Base-by-base conservation (phyloP, 169 alveolate genomes). In the Plasmodium relictum region DNA sequence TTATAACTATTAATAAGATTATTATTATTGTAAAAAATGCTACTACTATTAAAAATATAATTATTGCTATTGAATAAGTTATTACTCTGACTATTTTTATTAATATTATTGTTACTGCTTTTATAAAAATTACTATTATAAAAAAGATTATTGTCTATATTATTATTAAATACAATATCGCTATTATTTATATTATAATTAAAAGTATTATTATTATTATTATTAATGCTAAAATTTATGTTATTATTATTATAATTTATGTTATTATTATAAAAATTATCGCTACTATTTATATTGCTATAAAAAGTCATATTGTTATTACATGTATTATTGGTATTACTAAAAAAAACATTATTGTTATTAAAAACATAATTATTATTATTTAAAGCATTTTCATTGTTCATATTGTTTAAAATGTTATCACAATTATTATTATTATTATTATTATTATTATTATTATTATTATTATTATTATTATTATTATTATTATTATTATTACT, bases 211-310 rank as follows among this genome's bases (percentile, higher is more conserved):
- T 12, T 37, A 14, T 71, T 45, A 50, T 18, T 50, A 14, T 50
- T 54, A 54, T 18, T 12, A 54, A 3, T 9, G 16, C 3, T 10
- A 50, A 50, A n/a, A 50, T 50, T 50, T 4, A 14, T 6, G 20
- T 70, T 37, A 31, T 18, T 44, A 58, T 39, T 10, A 54, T 24
- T 70, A 20, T 70, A 41, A 31, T 70, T 70, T 45, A 70, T 22
- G 37, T 70, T 70, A 22, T 70, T 69, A 44, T n/a, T n/a, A n/a
- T n/a, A 31, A 31, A 31, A 31, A 31, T 31, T 1, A 31, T 31
- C 39, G 39, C 3, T 31, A 31, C 3, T 31, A 31, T 31, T 31
- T 31, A 31, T 31, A 31, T 31, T 31, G 39, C 3, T 31, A 31
- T 31, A 1, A 31, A 31, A 31, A 31, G 39, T 18, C 31, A 18